A percentile compares a stretch with the other conserved stretches of the same genome.
phyloP scores from a whole-genome alignment of 2,329 filamentous ascomycete genomes.

The Ophiostoma australiae region DNA sequence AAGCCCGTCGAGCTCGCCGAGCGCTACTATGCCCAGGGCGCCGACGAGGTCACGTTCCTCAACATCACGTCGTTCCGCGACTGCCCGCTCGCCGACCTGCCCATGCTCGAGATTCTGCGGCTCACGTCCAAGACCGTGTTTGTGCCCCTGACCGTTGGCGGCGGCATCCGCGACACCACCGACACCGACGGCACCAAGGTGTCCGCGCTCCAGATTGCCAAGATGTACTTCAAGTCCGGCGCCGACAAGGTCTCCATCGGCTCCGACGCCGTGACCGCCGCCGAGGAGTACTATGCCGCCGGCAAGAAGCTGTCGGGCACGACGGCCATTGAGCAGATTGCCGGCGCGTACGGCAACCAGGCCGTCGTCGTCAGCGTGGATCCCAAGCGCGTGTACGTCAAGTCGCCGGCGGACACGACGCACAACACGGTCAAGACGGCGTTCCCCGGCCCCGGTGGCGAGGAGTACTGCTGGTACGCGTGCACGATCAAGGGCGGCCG shows the following conservation, averaged over 20 bases:
- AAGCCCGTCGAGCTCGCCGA: conserved; percentile 94
- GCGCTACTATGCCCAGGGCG: conserved; percentile 92
- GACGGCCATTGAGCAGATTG: conserved; percentile 95
- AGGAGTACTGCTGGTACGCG: conserved; percentile 89
- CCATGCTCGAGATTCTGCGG: conserved; percentile 92
- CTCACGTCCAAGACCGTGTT: conserved; percentile 87
- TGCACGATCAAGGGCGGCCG: conserved; percentile 95
- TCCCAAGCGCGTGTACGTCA: conserved; percentile 84
- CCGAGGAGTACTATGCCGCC: conserved; percentile 78
- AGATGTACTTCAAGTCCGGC: conserved; percentile 94
- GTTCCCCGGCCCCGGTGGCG: conserved; percentile 66
- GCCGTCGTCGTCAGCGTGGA: conserved; percentile 95
- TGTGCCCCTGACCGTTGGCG: conserved; percentile 90
- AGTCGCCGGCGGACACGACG: conserved; percentile 63
- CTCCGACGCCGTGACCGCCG: conserved; percentile 86
- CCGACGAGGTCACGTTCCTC: conserved; percentile 94
- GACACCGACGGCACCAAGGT: conserved; percentile 82
- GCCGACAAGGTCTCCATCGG: conserved; percentile 98
- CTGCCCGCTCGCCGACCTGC: conserved; percentile 83
- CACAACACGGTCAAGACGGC: conserved; percentile 68
- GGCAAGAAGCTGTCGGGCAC: conserved; percentile 67
- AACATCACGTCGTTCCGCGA: conserved; percentile 99
- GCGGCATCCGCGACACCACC: conserved; percentile 87
- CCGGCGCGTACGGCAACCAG: conserved; percentile 87
- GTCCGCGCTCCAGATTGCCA: conserved; percentile 88